Evolutionary conservation across 1,139 yeast species (phyloP).

Genomic region (Geotrichum bryndzae): DNA sequence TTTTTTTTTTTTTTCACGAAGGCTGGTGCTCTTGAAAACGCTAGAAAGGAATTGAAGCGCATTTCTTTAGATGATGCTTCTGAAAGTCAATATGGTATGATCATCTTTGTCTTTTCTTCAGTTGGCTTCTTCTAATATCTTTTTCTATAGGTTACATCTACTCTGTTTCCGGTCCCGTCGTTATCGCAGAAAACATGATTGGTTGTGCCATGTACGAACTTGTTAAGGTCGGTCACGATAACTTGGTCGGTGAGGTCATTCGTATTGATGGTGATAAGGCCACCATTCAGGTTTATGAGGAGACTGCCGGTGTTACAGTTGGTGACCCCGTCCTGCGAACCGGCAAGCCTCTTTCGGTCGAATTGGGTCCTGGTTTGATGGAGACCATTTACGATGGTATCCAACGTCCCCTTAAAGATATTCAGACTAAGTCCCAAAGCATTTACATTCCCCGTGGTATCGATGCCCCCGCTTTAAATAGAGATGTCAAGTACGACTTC

Average conservation of each 20-base stretch:
- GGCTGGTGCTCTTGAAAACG: constrained; percentile 98
- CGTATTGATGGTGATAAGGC: constrained; percentile 95
- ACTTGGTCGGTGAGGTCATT: constrained; percentile 94
- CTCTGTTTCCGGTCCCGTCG: constrained; percentile 96
- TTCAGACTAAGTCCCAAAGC: constrained; percentile 77
- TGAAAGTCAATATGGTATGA: constrained; percentile 74
- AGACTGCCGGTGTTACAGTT: constrained; percentile 97
- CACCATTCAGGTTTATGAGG: constrained; percentile 97
- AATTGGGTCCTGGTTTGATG: constrained; percentile 98
- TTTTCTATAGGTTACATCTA: constrained; percentile 45
- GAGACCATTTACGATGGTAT: constrained; percentile 99
- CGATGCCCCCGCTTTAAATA: constrained; percentile 87
- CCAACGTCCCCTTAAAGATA: constrained; percentile 94
- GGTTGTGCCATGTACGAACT: constrained; percentile 99
- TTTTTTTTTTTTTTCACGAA: constrained; percentile 11
- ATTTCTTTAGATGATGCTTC: constrained; percentile 70
- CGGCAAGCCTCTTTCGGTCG: constrained; percentile 96
- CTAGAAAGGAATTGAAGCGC: constrained; percentile 88
- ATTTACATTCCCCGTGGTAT: constrained; percentile 98
- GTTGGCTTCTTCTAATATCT: constrained; percentile 49
- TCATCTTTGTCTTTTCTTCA: background rate
- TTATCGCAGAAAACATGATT: constrained; percentile 95
- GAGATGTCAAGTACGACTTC: constrained; percentile 79
- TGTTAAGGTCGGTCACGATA: constrained; percentile 93
- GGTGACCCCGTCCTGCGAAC: constrained; percentile 98